A percentile compares a stretch with the other conserved stretches of the same genome.
phyloP scores from a whole-genome alignment of 2,329 filamentous ascomycete genomes.

The Sclerotinia spermophila region DNA sequence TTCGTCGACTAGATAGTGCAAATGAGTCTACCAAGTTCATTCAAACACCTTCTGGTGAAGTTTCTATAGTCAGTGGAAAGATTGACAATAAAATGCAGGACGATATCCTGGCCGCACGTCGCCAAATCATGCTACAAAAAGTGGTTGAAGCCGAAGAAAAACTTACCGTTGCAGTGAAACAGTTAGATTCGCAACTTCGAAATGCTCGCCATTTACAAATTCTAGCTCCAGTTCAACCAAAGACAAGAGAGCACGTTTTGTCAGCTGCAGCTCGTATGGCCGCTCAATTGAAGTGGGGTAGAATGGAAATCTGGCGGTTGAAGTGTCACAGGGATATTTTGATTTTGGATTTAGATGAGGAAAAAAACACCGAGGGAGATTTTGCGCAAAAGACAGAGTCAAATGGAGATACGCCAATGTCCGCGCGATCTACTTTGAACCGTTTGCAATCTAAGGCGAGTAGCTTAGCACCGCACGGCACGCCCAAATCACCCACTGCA shows the following conservation, averaged over 20 bases:
- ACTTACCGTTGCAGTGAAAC: conserved; percentile 66
- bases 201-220: conserved; percentile 90
- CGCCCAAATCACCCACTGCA: conserved; percentile 39
- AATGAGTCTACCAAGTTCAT: conserved; percentile 54
- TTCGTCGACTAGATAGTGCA: conserved; percentile 60
- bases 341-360: conserved; percentile 79
- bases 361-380: conserved; percentile 41
- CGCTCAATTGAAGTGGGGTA: conserved; percentile 88
- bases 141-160: conserved; percentile 81
- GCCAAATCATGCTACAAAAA: conserved; percentile 77
- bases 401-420: conserved; percentile 24
- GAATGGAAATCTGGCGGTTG: conserved; percentile 88
- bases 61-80: conserved; percentile 67
- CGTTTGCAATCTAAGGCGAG: conserved; percentile 40
- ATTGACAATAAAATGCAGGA: conserved; percentile 80
- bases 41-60: conserved; percentile 68
- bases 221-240: conserved; percentile 84
- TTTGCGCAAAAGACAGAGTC: conserved; percentile 20
- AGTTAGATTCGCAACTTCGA: conserved; percentile 76
- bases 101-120: conserved; percentile 78
- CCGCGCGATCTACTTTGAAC: conserved; percentile 36
- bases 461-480: conserved; percentile 38
- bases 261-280: conserved; percentile 78
- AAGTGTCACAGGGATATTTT: conserved; percentile 90
- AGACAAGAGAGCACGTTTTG: conserved; percentile 83